These are phyloP conservation scores for Monosporozyma siamensis DNA, from an alignment of 805 yeast genomes.

Conservation along the genomic window DNA sequence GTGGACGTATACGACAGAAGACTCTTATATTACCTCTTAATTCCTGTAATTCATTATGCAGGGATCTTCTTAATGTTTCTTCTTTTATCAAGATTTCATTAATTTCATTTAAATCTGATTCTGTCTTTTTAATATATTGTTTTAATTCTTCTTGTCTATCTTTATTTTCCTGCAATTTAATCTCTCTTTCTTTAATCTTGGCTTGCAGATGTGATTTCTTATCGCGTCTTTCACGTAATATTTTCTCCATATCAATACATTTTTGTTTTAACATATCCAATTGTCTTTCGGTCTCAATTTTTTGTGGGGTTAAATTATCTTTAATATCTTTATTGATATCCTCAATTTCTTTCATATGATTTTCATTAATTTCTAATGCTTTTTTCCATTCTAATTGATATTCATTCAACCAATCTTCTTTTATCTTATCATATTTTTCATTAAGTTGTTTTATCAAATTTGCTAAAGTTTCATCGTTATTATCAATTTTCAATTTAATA, in stretches of 20 bases:
- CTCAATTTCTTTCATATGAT: constrained; percentile 20
- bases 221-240: constrained; percentile 18
- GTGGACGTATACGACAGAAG: constrained; percentile 76
- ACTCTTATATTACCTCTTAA: constrained; percentile 88
- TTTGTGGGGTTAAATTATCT: constrained; percentile 10
- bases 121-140: constrained; percentile 25
- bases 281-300: constrained; percentile 8
- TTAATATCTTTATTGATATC: constrained; percentile 11
- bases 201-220: constrained; percentile 22
- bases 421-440: constrained; percentile 10
- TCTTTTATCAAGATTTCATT: constrained; percentile 36
- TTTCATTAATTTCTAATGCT: constrained; percentile 24
- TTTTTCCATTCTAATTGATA: constrained; percentile 24
- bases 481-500: constrained; percentile 18
- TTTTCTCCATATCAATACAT: constrained; percentile 15
- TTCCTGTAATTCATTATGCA: constrained; percentile 74
- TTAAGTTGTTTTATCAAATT: constrained; percentile 15
- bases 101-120: constrained; percentile 23
- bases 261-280: constrained; percentile 9
- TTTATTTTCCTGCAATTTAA: constrained; percentile 9
- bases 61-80: constrained; percentile 47
- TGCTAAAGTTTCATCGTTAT: constrained; percentile 14
- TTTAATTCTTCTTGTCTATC: constrained; percentile 15
- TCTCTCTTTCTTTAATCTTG: constrained; percentile 16
- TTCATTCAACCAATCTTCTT: constrained; percentile 20